A percentile compares a stretch with the other conserved stretches of the same genome.
Evolutionary conservation across 371 early-diverging fungal species (phyloP).

Genomic region (Funneliformis caledonium): DNA sequence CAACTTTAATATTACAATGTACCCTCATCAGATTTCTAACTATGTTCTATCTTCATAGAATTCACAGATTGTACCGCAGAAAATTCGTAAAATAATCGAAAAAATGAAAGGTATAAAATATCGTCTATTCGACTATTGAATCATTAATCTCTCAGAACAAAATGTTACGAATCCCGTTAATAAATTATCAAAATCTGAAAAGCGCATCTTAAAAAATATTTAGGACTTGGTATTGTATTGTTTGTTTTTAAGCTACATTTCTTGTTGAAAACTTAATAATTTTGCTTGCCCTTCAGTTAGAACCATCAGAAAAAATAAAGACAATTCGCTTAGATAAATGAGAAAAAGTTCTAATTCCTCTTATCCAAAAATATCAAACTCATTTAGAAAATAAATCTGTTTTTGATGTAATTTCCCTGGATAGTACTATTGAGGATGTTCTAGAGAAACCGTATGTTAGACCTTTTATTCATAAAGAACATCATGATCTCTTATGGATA

Average conservation of each 20-base stretch:
- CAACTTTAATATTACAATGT: slow-evolving; percentile 18
- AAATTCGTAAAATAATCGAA: slow-evolving; percentile 28
- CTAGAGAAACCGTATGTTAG: not conserved
- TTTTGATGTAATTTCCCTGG: slow-evolving; percentile 18
- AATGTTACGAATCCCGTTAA: slow-evolving; percentile 32
- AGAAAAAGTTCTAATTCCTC: slow-evolving; percentile 26
- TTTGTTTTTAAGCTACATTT: slow-evolving; percentile 29
- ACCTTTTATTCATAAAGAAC: slow-evolving; percentile 27
- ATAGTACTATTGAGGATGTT: too few relatives aligned
- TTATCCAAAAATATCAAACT: slow-evolving; percentile 34
- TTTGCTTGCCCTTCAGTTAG: slow-evolving; percentile 32
- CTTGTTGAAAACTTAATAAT: slow-evolving; percentile 31
- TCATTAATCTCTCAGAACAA: slow-evolving; percentile 32
- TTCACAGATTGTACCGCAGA: slow-evolving; percentile 27
- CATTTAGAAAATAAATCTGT: slow-evolving; percentile 31
- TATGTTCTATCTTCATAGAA: slow-evolving; percentile 32
- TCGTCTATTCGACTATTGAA: slow-evolving; percentile 17
- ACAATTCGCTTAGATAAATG: slow-evolving; percentile 33
- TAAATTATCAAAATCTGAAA: slow-evolving; percentile 33
- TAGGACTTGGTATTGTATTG: slow-evolving; percentile 35
- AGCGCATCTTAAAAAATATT: slow-evolving; percentile 29
- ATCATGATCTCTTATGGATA: slow-evolving; percentile 36
- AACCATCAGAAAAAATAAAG: slow-evolving; percentile 21
- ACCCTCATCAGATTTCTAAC: slow-evolving; percentile 6
- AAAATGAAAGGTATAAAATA: slow-evolving; percentile 24